These are phyloP conservation scores for Kwoniella bestiolae DNA, from an alignment of 768 basidiomycete species.

Conservation along the genomic window DNA sequence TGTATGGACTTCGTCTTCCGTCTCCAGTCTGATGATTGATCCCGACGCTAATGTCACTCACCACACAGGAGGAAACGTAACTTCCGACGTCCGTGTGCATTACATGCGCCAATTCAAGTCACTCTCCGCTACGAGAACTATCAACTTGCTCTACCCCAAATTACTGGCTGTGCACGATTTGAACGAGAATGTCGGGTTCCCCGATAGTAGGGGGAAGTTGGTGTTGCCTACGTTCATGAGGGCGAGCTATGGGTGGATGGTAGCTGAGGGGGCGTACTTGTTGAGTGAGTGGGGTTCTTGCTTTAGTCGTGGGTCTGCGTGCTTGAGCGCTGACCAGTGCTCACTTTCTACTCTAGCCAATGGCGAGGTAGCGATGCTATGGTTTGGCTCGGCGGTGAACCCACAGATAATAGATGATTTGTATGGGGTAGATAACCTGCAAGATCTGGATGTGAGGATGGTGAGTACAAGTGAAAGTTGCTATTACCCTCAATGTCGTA, in stretches of 20 bases:
- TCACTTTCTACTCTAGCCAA: too few relatives aligned
- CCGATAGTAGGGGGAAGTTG: conserved; percentile 62
- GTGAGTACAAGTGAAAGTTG: conserved; percentile 59
- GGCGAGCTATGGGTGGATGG: conserved; percentile 82
- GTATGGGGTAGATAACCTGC: conserved; percentile 79
- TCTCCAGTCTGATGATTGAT: background rate
- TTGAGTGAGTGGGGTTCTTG: conserved; percentile 82
- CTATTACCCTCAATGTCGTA: too few relatives aligned
- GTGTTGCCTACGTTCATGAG: conserved; percentile 78
- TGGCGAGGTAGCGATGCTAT: conserved; percentile 82
- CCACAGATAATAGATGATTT: conserved; percentile 81
- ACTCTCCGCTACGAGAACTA: conserved; percentile 69
- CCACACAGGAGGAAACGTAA: conserved; percentile 83
- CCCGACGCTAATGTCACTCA: too few relatives aligned
- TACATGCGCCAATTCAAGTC: conserved; percentile 75
- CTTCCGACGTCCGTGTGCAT: conserved; percentile 91
- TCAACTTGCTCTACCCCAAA: conserved; percentile 84
- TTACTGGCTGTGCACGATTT: conserved; percentile 87
- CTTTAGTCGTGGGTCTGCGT: too few relatives aligned
- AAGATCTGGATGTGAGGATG: conserved; percentile 69
- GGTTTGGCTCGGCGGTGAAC: conserved; percentile 82
- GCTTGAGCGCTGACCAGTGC: too few relatives aligned
- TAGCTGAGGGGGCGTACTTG: conserved; percentile 86
- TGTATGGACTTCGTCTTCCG: too few relatives aligned
- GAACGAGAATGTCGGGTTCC: conserved; percentile 70